Evolutionary conservation across 345 rosid species (phyloP), one percentile per base, ranked within the genome.

Genomic region (Acer campestre): DNA sequence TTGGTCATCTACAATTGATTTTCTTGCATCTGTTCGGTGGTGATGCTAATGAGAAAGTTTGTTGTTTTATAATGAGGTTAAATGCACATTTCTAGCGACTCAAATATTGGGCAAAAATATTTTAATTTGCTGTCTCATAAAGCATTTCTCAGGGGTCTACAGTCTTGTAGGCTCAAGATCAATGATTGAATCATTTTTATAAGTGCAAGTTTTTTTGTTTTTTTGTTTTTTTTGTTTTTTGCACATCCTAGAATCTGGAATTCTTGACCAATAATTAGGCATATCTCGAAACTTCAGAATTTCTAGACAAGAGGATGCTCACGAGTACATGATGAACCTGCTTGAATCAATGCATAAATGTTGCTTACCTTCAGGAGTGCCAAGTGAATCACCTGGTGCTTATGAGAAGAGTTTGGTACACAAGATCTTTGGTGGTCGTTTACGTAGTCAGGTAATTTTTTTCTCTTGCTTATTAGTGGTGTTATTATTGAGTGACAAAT

Each of bases 331-430:
- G 99, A 93, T 96, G 77, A 94, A 87, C 85, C 80, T 96, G 81
- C 88, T 96, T 67, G 99, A 96, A 78, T 96, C 97, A 51, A 96
- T 96, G 99, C 98, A 96, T 79, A 96, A 92, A 79, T 94, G 98
- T 76, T 91, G 93, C 92, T 84, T 96, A 63, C 98, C 99, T 38
- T 94, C 94, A 44, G 98, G 99, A 77, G 95, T 96, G 70, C 91
- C 92, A 11, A 94, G 91, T 22, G 93, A 94, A 83, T 96, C 99
- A 10, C 86, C 97, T 61, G 80, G 90, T 80, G 99, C 99, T 78
- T 92, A 92, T 80, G 95, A 91, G 80, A 92, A 80, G 83, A 96
- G 99, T 87, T 86, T 92, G 89, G 98, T 96, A 5, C 97, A 94
- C 89, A 94, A 89, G 78, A 96, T 96, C 71, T 96, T 96, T 82